Evolutionary conservation across 306 rosid genomes (phyloP).

Genomic region (Trifolium repens): DNA sequence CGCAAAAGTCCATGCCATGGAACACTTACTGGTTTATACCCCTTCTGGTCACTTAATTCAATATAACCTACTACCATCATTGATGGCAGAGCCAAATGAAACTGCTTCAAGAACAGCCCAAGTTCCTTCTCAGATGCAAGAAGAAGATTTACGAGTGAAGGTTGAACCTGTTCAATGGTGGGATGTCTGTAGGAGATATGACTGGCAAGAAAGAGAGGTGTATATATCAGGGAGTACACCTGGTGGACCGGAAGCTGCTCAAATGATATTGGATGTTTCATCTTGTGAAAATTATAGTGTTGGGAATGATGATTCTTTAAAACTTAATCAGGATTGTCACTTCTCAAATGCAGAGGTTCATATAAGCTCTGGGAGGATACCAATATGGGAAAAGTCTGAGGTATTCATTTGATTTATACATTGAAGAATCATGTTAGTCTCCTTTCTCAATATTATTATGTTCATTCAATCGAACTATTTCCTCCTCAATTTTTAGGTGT

Average conservation of each 20-base stretch:
- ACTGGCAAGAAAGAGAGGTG: conserved; percentile 93
- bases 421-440: conserved; percentile 35
- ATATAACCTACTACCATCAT: conserved; percentile 71
- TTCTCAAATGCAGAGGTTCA: conserved; percentile 92
- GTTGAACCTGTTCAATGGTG: conserved; percentile 97
- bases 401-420: conserved; percentile 53
- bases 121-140: conserved; percentile 69
- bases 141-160: conserved; percentile 83
- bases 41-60: conserved; percentile 89
- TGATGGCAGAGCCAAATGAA: conserved; percentile 71
- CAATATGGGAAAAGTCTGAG: conserved; percentile 89
- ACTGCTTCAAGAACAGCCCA: conserved; percentile 56
- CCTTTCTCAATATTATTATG: conserved; percentile 35
- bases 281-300: conserved; percentile 53
- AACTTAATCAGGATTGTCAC: conserved; percentile 61
- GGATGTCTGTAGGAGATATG: conserved; percentile 89
- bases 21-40: conserved; percentile 77
- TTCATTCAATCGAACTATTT: conserved; percentile 38
- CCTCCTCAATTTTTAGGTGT: conserved; percentile 57
- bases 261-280: conserved; percentile 57
- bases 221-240: conserved; percentile 53
- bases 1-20: conserved; percentile 66
- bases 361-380: conserved; percentile 77
- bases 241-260: conserved; percentile 53
- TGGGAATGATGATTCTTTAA: conserved; percentile 52